A percentile compares a stretch with the other conserved stretches of the same genome.
phyloP scores from a whole-genome alignment of 495 filamentous ascomycete genomes.

The Pyrenopolyporus hunteri region DNA sequence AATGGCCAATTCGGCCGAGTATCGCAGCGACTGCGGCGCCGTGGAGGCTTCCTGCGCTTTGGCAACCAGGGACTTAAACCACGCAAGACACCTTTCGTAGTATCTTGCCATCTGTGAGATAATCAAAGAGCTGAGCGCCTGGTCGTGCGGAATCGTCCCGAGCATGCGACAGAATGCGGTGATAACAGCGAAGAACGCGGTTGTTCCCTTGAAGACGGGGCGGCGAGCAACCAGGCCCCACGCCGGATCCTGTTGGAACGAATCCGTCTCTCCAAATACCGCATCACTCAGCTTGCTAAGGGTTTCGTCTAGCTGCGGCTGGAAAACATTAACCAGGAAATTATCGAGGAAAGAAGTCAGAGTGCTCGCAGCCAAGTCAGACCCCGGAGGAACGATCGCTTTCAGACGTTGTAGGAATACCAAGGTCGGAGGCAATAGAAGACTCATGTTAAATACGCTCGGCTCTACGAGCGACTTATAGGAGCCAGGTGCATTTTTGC shows the following conservation, averaged over 20 bases:
- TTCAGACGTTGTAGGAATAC: slow-evolving; percentile 90
- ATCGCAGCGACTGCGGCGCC: slow-evolving; percentile 60
- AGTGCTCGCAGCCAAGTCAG: slow-evolving; percentile 84
- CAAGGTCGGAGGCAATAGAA: slow-evolving; percentile 90
- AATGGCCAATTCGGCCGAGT: slow-evolving; percentile 71
- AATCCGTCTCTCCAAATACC: slow-evolving; percentile 80
- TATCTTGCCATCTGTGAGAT: slow-evolving; percentile 89
- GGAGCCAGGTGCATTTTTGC: slow-evolving; percentile 70
- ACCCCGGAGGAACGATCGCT: slow-evolving; percentile 82
- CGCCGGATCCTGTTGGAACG: slow-evolving; percentile 84
- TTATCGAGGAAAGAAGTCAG: slow-evolving; percentile 97
- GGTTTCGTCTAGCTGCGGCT: slow-evolving; percentile 94
- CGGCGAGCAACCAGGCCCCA: slow-evolving; percentile 78
- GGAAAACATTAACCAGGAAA: slow-evolving; percentile 97
- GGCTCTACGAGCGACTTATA: slow-evolving; percentile 79
- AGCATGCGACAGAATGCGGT: slow-evolving; percentile 93
- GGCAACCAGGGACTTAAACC: slow-evolving; percentile 77
- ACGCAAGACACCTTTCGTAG: slow-evolving; percentile 86
- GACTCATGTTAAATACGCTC: slow-evolving; percentile 96
- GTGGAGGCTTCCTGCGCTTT: slow-evolving; percentile 56
- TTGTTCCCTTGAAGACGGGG: slow-evolving; percentile 92
- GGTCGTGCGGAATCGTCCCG: slow-evolving; percentile 92
- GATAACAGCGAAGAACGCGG: slow-evolving; percentile 84
- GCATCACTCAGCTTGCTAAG: slow-evolving; percentile 84
- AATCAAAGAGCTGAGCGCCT: slow-evolving; percentile 89